These are phyloP conservation scores for Arabidopsis arenosa DNA, from an alignment of 345 rosid genomes.

Conservation along the genomic window DNA sequence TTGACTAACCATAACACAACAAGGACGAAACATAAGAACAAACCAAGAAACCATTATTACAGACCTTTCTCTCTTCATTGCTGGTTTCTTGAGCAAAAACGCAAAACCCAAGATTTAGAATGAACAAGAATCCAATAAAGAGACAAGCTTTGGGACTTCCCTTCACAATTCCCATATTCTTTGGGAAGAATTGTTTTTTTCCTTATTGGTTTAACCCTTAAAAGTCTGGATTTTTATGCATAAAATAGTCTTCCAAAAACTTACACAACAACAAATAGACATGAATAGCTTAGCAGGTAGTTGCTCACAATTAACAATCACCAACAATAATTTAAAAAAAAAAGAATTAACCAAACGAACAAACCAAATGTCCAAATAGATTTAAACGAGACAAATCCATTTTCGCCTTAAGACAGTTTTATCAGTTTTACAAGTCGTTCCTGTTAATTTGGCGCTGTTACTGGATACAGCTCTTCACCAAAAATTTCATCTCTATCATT, in stretches of 20 bases:
- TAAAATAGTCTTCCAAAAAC: constrained; percentile 14
- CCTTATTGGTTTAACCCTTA: neutral
- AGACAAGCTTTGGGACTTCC: constrained; percentile 1
- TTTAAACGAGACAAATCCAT: neutral
- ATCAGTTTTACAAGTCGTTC: neutral
- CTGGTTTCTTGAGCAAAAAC: constrained; percentile 28
- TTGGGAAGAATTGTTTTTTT: neutral
- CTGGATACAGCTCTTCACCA: neutral
- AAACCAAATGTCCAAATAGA: constrained; percentile 27
- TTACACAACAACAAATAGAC: constrained; percentile 20
- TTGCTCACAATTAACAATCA: constrained; percentile 10
- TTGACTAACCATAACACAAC: constrained; percentile 16
- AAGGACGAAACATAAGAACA: neutral
- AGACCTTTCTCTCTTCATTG: constrained; percentile 32
- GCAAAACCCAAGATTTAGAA: constrained; percentile 12
- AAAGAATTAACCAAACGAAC: neutral
- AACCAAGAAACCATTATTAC: neutral
- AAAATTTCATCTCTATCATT: constrained; percentile 4
- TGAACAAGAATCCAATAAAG: constrained; percentile 18
- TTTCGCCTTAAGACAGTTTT: constrained; percentile 21
- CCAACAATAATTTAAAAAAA: neutral
- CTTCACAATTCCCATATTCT: constrained; percentile 29
- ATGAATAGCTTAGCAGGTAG: constrained; percentile 12
- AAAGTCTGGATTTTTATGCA: neutral
- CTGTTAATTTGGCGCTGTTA: neutral